Percentiles rank a stretch among this genome's conserved stretches.
phyloP scores from a whole-genome alignment of 345 rosid genomes.

The Populus euphratica region DNA sequence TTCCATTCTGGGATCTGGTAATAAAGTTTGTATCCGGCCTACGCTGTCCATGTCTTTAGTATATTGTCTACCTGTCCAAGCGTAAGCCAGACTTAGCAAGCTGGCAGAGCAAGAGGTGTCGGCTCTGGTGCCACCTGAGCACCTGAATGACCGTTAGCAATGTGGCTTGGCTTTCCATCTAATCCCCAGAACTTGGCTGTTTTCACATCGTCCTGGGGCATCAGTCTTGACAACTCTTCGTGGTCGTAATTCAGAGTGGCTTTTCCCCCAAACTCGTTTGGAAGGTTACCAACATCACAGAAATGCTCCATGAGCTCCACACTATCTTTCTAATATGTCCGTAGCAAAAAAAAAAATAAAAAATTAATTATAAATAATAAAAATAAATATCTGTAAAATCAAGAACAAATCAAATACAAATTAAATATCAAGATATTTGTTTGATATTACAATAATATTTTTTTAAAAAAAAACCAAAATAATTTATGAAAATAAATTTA shows the following conservation, averaged over 20 bases:
- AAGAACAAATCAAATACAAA: too few relatives aligned
- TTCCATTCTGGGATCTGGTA: neutral
- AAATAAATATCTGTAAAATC: too few relatives aligned
- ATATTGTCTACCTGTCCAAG: neutral
- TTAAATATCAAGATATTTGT: too few relatives aligned
- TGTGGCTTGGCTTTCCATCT: conserved; percentile 32
- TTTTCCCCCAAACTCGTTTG: conserved; percentile 76
- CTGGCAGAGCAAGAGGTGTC: conserved; percentile 28
- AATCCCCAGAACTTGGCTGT: conserved; percentile 73
- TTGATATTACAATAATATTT: too few relatives aligned
- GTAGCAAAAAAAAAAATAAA: too few relatives aligned
- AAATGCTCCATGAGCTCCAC: conserved; percentile 58
- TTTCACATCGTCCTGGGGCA: conserved; percentile 71
- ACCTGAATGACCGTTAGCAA: conserved; percentile 22
- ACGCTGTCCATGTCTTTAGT: neutral
- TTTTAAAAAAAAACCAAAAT: too few relatives aligned
- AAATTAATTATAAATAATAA: too few relatives aligned
- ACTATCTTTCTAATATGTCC: conserved; percentile 33
- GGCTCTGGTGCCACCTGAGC: conserved; percentile 46
- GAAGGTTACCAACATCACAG: conserved; percentile 78
- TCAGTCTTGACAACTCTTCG: conserved; percentile 69
- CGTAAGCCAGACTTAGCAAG: conserved; percentile 26
- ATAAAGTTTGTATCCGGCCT: neutral
- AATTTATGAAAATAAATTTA: too few relatives aligned
- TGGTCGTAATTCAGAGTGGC: conserved; percentile 69